These are phyloP conservation scores for Arthrinium phaeospermum DNA, from an alignment of 2,329 filamentous ascomycete species.

Conservation along the genomic window DNA sequence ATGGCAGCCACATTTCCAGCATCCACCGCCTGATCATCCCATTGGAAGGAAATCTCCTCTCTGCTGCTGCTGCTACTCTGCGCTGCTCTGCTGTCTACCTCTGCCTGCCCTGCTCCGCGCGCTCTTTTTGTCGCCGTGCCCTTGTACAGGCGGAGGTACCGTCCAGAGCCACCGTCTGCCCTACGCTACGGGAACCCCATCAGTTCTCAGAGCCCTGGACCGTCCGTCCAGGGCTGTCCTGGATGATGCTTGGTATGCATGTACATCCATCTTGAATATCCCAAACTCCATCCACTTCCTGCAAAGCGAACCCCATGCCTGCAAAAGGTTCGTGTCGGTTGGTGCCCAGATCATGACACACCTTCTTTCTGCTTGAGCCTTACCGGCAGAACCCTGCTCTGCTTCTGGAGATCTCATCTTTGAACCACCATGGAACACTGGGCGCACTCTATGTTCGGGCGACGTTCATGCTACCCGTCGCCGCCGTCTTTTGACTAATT, in stretches of 20 bases:
- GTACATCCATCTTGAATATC: constrained; percentile 21
- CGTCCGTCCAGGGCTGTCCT: constrained; percentile 26
- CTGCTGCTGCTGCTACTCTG: neutral
- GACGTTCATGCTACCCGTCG: constrained; percentile 22
- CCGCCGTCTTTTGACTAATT: constrained; percentile 3
- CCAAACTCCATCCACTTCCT: constrained; percentile 29
- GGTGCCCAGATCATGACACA: constrained; percentile 15
- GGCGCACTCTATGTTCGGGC: constrained; percentile 25
- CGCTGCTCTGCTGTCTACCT: constrained; percentile 28
- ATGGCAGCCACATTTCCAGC: constrained; percentile 36
- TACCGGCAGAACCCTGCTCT: constrained; percentile 33
- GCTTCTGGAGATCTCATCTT: constrained; percentile 26
- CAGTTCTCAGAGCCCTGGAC: constrained; percentile 28
- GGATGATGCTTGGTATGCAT: constrained; percentile 25
- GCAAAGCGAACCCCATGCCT: constrained; percentile 24
- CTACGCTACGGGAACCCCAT: constrained; percentile 28
- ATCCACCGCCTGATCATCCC: constrained; percentile 35
- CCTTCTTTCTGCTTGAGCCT: constrained; percentile 19
- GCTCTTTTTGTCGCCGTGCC: constrained; percentile 34
- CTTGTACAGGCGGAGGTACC: constrained; percentile 8
- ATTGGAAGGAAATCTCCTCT: constrained; percentile 21
- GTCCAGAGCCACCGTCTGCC: neutral
- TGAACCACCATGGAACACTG: constrained; percentile 27
- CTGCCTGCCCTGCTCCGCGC: constrained; percentile 30
- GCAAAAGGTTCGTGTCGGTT: constrained; percentile 18